Percentiles rank a stretch among this genome's conserved stretches.
Evolutionary conservation across 2,329 filamentous ascomycete genomes (phyloP).

Genomic region (Phaeosphaeria sp.): DNA sequence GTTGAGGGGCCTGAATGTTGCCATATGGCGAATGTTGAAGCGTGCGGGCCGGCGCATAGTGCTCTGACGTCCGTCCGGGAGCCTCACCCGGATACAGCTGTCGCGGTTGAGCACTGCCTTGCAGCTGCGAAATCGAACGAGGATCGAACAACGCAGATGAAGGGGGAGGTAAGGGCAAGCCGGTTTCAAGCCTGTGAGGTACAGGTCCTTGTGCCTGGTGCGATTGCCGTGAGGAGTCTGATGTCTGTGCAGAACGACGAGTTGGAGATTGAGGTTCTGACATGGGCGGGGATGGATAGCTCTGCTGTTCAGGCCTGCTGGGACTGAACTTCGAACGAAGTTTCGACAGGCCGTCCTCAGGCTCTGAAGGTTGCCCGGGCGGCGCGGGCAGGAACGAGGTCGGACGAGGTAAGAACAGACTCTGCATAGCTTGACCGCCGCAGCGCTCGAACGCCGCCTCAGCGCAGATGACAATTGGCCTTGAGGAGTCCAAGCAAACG

Average conservation of each 20-base stretch:
- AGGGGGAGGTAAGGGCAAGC: conserved; percentile 33
- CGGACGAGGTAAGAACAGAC: conserved; percentile 48
- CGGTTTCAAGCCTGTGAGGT: conserved; percentile 29
- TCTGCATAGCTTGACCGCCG: conserved; percentile 50
- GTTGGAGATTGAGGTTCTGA: conserved; percentile 56
- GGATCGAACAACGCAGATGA: conserved; percentile 33
- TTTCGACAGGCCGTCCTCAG: conserved; percentile 43
- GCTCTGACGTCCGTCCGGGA: conserved; percentile 25
- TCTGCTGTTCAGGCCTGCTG: conserved; percentile 41
- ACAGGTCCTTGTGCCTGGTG: conserved; percentile 32
- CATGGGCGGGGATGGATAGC: conserved; percentile 60
- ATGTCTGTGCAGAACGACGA: conserved; percentile 44
- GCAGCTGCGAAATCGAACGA: conserved; percentile 25
- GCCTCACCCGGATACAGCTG: conserved; percentile 40
- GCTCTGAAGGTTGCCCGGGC: conserved; percentile 46
- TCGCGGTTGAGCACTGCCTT: conserved; percentile 29
- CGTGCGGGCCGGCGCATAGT: conserved; percentile 34
- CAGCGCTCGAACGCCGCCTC: conserved; percentile 44
- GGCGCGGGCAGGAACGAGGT: conserved; percentile 45
- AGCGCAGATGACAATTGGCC: conserved; percentile 34
- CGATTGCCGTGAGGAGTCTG: conserved; percentile 39
- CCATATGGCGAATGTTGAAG: conserved; percentile 35
- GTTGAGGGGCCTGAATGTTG: conserved; percentile 27
- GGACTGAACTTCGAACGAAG: conserved; percentile 45
- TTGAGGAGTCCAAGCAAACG: conserved; percentile 23